Evolutionary conservation across 2,329 filamentous ascomycete genomes (phyloP), one percentile per base, ranked within the genome.

Genomic region (Fusarium armeniacum): DNA sequence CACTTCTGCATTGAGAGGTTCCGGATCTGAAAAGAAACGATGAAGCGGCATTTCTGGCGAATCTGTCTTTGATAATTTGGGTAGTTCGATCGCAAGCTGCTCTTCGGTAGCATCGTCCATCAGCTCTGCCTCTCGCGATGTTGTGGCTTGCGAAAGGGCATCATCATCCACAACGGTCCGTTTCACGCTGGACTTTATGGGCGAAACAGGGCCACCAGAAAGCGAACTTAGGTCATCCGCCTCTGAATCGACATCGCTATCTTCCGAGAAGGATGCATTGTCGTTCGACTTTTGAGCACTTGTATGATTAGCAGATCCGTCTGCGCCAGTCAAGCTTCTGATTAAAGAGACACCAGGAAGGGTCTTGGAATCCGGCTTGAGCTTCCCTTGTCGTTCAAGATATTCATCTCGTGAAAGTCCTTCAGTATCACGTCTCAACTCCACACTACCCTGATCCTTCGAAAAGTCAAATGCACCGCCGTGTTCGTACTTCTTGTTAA

Each of bases 401-500:
- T 86, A 86, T 51, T 83, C 81, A 2, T 84, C 83, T 18, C 82
- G 83, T 3, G 84, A 81, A 10, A 84, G 79, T 18, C 76, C 75
- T 16, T 79, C 78, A 6, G 74, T 69, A 28, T 77, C 76, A 41
- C 70, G 67, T 41, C 71, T 79, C 22, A 69, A 62, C 35, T 73
- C 78, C 46, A 74, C 76, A 41, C 78, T 74, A 43, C 73, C 33
- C 56, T 76, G 72, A 22, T 78, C 73, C 70, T 79, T 75, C 51
- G 75, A 75, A 74, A 75, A 86, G 62, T 86, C 83, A 64, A 86
- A 89, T 3, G 83, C 81, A 16, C 87, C 87, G 6, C 84, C 85
- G 46, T 84, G 83, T 67, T 87, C 83, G 66, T 89, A 89, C 69
- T 89, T 89, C 67, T 85, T 87, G 67, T 85, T 87, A 44, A 87